phyloP scores from a whole-genome alignment of 768 basidiomycete genomes.

The Rhodotorula kratochvilovae region DNA sequence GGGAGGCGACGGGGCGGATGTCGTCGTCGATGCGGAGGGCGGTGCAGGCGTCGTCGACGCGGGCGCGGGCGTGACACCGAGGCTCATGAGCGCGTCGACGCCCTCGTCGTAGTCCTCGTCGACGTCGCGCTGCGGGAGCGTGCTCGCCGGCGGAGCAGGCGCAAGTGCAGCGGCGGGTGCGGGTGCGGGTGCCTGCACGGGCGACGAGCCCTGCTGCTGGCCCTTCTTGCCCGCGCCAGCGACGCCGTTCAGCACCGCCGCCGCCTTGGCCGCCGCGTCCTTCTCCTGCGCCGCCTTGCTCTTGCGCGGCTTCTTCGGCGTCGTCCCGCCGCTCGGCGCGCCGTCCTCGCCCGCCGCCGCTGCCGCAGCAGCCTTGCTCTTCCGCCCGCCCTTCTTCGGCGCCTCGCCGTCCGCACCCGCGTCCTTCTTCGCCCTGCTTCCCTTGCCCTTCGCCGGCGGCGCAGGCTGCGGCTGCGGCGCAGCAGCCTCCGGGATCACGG shows the following conservation, averaged over 20 bases:
- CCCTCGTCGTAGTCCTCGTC: constrained; percentile 95
- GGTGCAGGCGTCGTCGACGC: not conserved
- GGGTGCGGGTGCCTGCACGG: constrained; percentile 56
- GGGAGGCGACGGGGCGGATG: constrained; percentile 6
- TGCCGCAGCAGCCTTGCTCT: constrained; percentile 21
- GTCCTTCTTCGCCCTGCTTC: constrained; percentile 38
- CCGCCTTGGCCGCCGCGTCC: constrained; percentile 59
- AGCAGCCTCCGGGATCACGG: not conserved
- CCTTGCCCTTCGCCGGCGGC: constrained; percentile 20
- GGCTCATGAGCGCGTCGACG: constrained; percentile 73
- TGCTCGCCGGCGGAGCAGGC: not conserved
- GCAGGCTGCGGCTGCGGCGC: not conserved
- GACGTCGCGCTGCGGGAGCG: constrained; percentile 55
- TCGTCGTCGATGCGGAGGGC: not conserved
- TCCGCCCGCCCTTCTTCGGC: constrained; percentile 27
- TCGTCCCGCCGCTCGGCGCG: constrained; percentile 33
- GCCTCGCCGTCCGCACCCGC: constrained; percentile 12
- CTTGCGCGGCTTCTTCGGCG: constrained; percentile 25
- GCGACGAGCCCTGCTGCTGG: constrained; percentile 46
- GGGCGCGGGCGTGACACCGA: constrained; percentile 48
- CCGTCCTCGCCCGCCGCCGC: constrained; percentile 26
- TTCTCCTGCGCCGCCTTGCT: constrained; percentile 47
- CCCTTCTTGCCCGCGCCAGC: constrained; percentile 56
- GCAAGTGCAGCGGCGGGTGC: constrained; percentile 48
- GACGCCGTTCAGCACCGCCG: constrained; percentile 42